Conservation (phyloP, 2,329 filamentous ascomycete genomes). For the Penicillium brasilianum region DNA sequence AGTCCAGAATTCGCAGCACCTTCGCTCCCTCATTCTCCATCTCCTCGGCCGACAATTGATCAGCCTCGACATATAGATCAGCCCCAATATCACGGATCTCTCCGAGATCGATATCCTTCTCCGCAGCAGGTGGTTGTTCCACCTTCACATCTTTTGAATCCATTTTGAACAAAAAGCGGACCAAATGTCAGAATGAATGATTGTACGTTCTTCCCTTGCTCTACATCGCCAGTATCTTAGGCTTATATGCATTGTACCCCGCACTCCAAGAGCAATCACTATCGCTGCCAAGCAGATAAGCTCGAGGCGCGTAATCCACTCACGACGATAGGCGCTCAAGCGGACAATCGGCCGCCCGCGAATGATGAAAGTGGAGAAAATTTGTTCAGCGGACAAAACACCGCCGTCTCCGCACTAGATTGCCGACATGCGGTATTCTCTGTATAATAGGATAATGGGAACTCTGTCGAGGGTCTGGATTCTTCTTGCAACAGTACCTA, state of each 20-base stretch:
- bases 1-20: slow-evolving; percentile 53
- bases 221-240: not conserved
- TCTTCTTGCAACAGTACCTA: not conserved
- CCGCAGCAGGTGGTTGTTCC: slow-evolving; percentile 20
- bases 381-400: slow-evolving; percentile 12
- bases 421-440: not conserved
- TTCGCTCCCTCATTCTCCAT: slow-evolving; percentile 49
- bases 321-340: slow-evolving; percentile 9
- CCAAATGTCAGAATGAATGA: not conserved
- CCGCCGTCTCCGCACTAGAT: slow-evolving; percentile 15
- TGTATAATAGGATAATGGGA: slow-evolving; percentile 1
- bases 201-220: not conserved
- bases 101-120: slow-evolving; percentile 31
- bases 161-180: slow-evolving; percentile 8
- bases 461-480: not conserved
- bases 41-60: slow-evolving; percentile 51
- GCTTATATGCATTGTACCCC: not conserved
- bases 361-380: not conserved
- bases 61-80: slow-evolving; percentile 52
- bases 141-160: slow-evolving; percentile 25
- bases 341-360: slow-evolving; percentile 1
- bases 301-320: slow-evolving; percentile 5
- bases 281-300: slow-evolving; percentile 26
- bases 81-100: slow-evolving; percentile 49
- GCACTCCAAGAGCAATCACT: not conserved